Percentiles rank a stretch among this genome's conserved stretches.
These are phyloP conservation scores for Fusarium mundagurra DNA, from an alignment of 2,329 filamentous ascomycete species.

Conservation along the genomic window DNA sequence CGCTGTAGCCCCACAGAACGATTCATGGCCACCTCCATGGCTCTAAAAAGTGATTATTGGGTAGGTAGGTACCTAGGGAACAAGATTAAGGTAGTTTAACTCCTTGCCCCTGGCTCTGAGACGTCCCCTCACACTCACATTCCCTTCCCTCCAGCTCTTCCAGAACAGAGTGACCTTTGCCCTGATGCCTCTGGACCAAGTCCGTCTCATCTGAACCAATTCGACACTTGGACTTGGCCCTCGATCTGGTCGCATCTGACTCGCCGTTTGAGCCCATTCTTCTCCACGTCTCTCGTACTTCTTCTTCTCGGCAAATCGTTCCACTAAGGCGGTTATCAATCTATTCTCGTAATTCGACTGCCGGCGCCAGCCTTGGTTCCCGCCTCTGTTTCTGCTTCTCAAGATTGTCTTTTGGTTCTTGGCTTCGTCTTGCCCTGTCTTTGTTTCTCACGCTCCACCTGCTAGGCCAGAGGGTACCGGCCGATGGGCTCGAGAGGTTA, in stretches of 20 bases:
- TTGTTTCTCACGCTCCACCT: conserved; percentile 10
- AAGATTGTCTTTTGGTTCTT: conserved; percentile 7
- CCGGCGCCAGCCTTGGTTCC: conserved; percentile 35
- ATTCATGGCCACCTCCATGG: background rate
- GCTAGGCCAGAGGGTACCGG: conserved; percentile 7
- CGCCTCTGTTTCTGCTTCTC: conserved; percentile 7
- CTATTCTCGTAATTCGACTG: conserved; percentile 25
- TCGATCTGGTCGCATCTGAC: conserved; percentile 35
- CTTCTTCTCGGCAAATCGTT: conserved; percentile 25
- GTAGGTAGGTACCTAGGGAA: too few species aligned
- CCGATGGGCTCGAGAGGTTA: background rate
- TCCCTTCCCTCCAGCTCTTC: background rate
- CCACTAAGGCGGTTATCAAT: conserved; percentile 22
- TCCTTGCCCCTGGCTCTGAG: conserved; percentile 22
- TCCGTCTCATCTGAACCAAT: conserved; percentile 30
- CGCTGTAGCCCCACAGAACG: conserved; percentile 22
- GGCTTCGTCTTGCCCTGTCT: conserved; percentile 20
- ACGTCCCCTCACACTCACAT: background rate
- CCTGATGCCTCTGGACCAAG: conserved; percentile 22
- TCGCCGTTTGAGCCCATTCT: conserved; percentile 30
- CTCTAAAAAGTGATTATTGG: background rate
- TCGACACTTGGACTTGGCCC: conserved; percentile 31
- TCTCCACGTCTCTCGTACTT: conserved; percentile 26
- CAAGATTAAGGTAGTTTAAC: conserved; percentile 30
- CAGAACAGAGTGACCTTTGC: conserved; percentile 4